Evolutionary conservation across 1,139 yeast species (phyloP).

Genomic region (Arxiozyma telluris): DNA sequence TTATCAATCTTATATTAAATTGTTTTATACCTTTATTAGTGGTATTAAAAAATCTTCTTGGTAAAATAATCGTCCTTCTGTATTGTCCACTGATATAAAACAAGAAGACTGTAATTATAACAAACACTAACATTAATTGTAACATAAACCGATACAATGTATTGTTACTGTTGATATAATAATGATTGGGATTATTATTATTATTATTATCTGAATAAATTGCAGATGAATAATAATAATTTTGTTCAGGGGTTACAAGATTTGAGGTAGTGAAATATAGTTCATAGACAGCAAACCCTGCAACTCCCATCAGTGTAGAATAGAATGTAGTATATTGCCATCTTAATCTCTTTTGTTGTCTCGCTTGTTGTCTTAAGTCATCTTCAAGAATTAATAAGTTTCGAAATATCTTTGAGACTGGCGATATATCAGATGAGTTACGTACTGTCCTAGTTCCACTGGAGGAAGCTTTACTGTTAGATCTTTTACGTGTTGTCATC

Average conservation of each 20-base stretch:
- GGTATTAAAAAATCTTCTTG: constrained; percentile 65
- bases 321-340: constrained; percentile 68
- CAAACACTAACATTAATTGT: constrained; percentile 58
- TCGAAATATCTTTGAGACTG: constrained; percentile 66
- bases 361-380: constrained; percentile 68
- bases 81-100: constrained; percentile 89
- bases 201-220: constrained; percentile 4
- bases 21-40: constrained; percentile 85
- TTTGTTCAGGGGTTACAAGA: constrained; percentile 1
- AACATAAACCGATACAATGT: constrained; percentile 37
- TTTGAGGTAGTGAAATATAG: constrained; percentile 22
- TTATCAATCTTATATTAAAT: constrained; percentile 68
- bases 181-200: not conserved
- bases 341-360: constrained; percentile 59
- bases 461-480: constrained; percentile 27
- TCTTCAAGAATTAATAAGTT: constrained; percentile 79
- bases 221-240: not conserved
- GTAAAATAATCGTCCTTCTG: constrained; percentile 71
- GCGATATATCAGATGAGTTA: constrained; percentile 35
- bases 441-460: constrained; percentile 21
- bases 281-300: constrained; percentile 32
- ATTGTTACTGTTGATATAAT: constrained; percentile 1
- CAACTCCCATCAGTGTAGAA: constrained; percentile 38
- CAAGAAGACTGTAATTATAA: constrained; percentile 58
- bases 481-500: constrained; percentile 16